Evolutionary conservation across 2,329 filamentous ascomycete species (phyloP), one percentile per base, ranked within the genome.

Genomic region (Cladosporium sp.): DNA sequence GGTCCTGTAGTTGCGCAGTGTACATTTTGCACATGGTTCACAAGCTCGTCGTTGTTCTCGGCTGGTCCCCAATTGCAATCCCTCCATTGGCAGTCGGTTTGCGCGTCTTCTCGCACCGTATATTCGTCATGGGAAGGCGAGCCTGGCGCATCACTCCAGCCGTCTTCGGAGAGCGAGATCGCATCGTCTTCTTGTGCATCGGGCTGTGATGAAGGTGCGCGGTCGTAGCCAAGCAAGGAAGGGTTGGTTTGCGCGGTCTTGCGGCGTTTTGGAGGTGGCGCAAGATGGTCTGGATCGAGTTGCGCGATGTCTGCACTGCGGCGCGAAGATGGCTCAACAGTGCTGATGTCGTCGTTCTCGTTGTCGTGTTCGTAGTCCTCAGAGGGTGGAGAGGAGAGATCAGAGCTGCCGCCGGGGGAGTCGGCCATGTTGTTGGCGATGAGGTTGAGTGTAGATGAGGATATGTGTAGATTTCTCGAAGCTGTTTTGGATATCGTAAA

Each of bases 101-200:
- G 63, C 43, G 64, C 64, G 48, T 77, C 74, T 9, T 66, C 65
- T 15, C 62, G 60, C 43, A 68, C 49, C 42, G 71, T 67, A 49
- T 72, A 73, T 56, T 70, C 69, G 43, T 65, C 62, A 59, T 71
- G 61, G 53, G 72, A 67, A 49, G 74, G 73, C 40, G 73, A 75
- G 53, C 63, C 85, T 65, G 72, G 86, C 69, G 69, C 85, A 77
- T 65, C 90, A 67, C 89, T 89, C 29, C 88, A 91, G 43, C 88
- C 94, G 69, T 98, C 93, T 47, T 88, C 89, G 7, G 90, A 95
- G 53, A 97, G 49, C 36, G 57, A 60, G 54, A 65, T 55, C 50
- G 52, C 84, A 48, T 90, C 86, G 45, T 82, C 71, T 58, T 78
- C 68, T 16, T 62, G 57, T 19, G 65, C 60, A 32, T 61, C 51